These are phyloP conservation scores for Lactarius deliciosus DNA, from an alignment of 768 basidiomycete genomes.

Conservation along the genomic window DNA sequence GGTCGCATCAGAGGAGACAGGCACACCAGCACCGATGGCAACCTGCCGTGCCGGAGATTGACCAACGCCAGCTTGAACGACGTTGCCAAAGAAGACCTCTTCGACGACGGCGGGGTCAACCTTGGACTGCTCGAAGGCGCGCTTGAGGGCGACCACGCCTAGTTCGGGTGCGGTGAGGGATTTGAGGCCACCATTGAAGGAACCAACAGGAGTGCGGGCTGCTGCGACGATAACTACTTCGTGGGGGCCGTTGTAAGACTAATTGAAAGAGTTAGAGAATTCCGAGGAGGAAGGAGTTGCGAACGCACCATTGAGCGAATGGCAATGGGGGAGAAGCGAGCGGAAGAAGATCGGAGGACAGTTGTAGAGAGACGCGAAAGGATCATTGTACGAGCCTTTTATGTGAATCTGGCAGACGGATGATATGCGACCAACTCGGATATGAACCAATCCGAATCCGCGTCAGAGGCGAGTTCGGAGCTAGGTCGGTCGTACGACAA, in stretches of 20 bases:
- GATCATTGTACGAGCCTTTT: constrained; percentile 16
- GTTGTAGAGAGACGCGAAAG: constrained; percentile 40
- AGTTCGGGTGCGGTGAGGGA: constrained; percentile 88
- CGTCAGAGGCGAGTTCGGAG: constrained; percentile 18
- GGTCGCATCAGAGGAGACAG: constrained; percentile 86
- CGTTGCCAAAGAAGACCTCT: constrained; percentile 97
- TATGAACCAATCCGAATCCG: constrained; percentile 31
- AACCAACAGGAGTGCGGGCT: constrained; percentile 90
- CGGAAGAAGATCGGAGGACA: constrained; percentile 39
- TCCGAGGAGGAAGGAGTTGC: neutral
- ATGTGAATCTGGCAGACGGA: neutral
- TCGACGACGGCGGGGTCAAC: constrained; percentile 83
- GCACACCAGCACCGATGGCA: constrained; percentile 86
- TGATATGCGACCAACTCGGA: constrained; percentile 29
- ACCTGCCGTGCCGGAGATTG: constrained; percentile 99
- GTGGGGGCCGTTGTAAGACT: constrained; percentile 48
- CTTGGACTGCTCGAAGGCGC: constrained; percentile 77
- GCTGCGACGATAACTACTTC: constrained; percentile 95
- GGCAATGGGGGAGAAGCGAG: constrained; percentile 35
- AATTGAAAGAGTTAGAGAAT: constrained; percentile 14
- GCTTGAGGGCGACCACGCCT: constrained; percentile 84
- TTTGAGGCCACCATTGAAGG: constrained; percentile 88
- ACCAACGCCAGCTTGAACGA: constrained; percentile 95
- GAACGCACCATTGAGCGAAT: constrained; percentile 35
- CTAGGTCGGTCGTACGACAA: constrained; percentile 30